A percentile compares a stretch with the other conserved stretches of the same genome.
phyloP scores from a whole-genome alignment of 768 basidiomycete species.

The Mycena galopus region DNA sequence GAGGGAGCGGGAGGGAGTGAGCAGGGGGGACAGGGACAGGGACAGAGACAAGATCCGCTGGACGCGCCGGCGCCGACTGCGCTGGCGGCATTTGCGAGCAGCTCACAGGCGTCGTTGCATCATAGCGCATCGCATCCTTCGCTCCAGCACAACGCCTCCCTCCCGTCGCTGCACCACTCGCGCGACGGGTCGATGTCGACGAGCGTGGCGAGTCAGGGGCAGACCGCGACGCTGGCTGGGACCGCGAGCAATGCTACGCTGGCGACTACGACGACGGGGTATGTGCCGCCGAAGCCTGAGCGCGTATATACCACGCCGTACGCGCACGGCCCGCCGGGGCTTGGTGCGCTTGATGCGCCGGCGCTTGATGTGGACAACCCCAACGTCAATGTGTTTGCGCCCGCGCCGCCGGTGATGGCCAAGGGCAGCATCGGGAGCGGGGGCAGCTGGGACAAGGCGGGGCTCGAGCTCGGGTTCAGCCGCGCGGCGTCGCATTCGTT shows the following conservation, averaged over 20 bases:
- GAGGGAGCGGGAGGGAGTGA: too few species aligned
- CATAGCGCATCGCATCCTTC: neutral
- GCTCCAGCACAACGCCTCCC: too few species aligned
- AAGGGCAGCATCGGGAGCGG: conserved; percentile 10
- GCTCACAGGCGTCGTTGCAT: conserved; percentile 11
- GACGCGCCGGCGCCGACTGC: conserved; percentile 29
- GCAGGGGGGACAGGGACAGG: too few species aligned
- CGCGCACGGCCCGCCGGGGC: conserved; percentile 30
- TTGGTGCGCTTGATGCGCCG: neutral
- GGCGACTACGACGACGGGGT: conserved; percentile 16
- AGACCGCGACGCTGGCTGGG: conserved; percentile 19
- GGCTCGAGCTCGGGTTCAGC: conserved; percentile 33
- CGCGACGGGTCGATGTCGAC: neutral
- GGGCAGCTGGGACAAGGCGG: conserved; percentile 32
- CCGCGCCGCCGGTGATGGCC: neutral
- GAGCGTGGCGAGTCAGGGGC: neutral
- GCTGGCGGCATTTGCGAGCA: conserved; percentile 25
- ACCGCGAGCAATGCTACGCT: conserved; percentile 27
- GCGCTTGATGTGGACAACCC: neutral
- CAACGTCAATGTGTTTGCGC: neutral
- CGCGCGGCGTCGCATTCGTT: conserved; percentile 28
- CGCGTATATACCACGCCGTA: conserved; percentile 15
- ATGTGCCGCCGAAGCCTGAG: conserved; percentile 15
- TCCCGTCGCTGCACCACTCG: neutral
- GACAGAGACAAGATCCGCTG: conserved; percentile 23